These are phyloP conservation scores for Rhodotorula sp. DNA, from an alignment of 1,284 basidiomycete species.

Conservation along the genomic window DNA sequence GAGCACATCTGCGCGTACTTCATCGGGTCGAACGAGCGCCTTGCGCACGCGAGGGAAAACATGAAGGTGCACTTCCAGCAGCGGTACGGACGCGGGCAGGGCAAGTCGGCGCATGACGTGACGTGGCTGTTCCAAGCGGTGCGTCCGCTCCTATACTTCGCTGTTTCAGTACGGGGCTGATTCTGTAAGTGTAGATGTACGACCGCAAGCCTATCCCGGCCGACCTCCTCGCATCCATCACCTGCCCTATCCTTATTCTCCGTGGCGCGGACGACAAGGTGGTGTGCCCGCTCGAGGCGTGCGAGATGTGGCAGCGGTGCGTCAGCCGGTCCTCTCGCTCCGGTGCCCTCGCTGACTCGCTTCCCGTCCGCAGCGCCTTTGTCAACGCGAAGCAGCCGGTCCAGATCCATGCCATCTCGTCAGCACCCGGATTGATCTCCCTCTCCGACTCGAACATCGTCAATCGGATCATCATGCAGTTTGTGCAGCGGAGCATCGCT, in stretches of 20 bases:
- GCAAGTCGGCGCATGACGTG: slow-evolving; percentile 3
- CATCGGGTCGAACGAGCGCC: neutral
- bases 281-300: slow-evolving; percentile 16
- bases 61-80: slow-evolving; percentile 18
- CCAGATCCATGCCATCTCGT: slow-evolving; percentile 4
- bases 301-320: slow-evolving; percentile 22
- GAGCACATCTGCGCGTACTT: slow-evolving; percentile 21
- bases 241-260: slow-evolving; percentile 20
- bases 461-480: slow-evolving; percentile 23
- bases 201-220: slow-evolving; percentile 16
- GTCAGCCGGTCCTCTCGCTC: neutral
- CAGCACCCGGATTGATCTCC: slow-evolving; percentile 22
- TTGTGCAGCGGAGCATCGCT: neutral
- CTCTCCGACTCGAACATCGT: slow-evolving; percentile 27
- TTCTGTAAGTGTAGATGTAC: neutral
- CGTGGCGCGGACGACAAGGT: slow-evolving; percentile 25
- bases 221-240: neutral
- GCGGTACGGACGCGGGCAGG: slow-evolving; percentile 11
- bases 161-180: neutral
- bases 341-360: neutral
- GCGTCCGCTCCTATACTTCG: neutral
- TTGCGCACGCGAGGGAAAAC: neutral
- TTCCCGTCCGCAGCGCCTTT: slow-evolving; percentile 1
- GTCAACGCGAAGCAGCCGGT: slow-evolving; percentile 7
- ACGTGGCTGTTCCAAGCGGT: neutral